Base-by-base conservation (phyloP, 345 rosid genomes). In the Angophora floribunda region DNA sequence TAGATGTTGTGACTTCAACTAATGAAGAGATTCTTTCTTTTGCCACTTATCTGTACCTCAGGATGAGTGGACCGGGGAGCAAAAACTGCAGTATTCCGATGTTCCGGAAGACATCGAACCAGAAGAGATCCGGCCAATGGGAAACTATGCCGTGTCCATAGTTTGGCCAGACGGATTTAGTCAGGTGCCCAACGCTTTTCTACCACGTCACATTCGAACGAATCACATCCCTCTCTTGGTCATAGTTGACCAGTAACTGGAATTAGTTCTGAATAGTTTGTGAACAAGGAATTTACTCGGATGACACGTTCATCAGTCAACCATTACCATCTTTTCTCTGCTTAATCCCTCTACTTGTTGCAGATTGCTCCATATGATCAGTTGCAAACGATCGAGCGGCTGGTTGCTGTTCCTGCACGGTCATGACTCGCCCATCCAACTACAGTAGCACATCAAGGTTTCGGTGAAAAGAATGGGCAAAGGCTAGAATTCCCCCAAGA, bases 321-420 rank as follows among this genome's bases (percentile, higher is more conserved):
- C 82, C 82, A 22, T 70, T 36, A 9, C 7, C 49, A 21, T 32
- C 22, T 17, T 36, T 36, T 36, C 24, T 70, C 24, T 36, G 41
- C 36, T 4, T 2, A 0, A 1, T 22, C 19, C 82, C 82, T 67
- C 78, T 57, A 14, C 8, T 49, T 45, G 44, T 26, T 89, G 90
- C 96, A 96, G 99, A 97, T 97, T 89, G 99, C 99, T 89, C 99
- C 99, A n/a, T 97, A 97, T 86, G 99, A 97, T 87, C 99, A 97
- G 93, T 90, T 97, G 88, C 95, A 96, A 90, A 90, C 92, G 85
- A 93, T 97, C 86, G 99, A 96, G 91, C 93, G 99, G 85, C 89
- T 95, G 85, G 96, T 97, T 6, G 97, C 91, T 88, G 93, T 91
- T 90, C 95, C 96, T 87, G 92, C 82, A 0, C 12, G 22, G 82